Evolutionary conservation across 306 rosid species (phyloP).

Genomic region (Rosa multiflora): DNA sequence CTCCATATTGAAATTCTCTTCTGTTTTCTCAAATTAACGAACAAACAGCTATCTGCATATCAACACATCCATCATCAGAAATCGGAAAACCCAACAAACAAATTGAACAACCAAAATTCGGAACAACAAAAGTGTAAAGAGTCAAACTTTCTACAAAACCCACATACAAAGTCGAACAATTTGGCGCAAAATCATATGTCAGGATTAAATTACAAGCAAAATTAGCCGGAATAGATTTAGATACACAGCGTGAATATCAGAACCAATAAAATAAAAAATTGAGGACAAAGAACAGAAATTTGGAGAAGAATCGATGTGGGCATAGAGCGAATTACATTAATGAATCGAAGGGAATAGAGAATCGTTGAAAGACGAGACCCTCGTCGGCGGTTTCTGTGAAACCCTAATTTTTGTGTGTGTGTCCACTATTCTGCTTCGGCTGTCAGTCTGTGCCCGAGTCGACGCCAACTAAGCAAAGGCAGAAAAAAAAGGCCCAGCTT

Average conservation of each 20-base stretch:
- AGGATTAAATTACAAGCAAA: neutral
- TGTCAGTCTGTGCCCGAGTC: neutral
- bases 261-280: neutral
- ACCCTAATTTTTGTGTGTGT: neutral
- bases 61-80: neutral
- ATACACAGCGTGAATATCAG: neutral
- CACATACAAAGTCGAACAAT: neutral
- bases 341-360: neutral
- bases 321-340: neutral
- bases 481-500: neutral
- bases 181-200: neutral
- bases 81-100: neutral
- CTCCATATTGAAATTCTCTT: constrained; percentile 37
- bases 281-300: neutral
- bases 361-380: neutral
- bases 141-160: neutral
- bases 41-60: constrained; percentile 15
- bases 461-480: neutral
- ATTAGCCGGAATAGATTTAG: neutral
- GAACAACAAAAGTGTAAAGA: neutral
- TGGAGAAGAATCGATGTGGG: constrained; percentile 4
- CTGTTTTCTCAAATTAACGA: neutral
- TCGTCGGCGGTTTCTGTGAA: constrained; percentile 3
- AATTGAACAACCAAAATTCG: neutral
- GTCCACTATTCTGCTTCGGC: neutral